Evolutionary conservation across 306 rosid genomes (phyloP), one percentile per base, ranked within the genome.

Genomic region (Gleditsia sinensis): DNA sequence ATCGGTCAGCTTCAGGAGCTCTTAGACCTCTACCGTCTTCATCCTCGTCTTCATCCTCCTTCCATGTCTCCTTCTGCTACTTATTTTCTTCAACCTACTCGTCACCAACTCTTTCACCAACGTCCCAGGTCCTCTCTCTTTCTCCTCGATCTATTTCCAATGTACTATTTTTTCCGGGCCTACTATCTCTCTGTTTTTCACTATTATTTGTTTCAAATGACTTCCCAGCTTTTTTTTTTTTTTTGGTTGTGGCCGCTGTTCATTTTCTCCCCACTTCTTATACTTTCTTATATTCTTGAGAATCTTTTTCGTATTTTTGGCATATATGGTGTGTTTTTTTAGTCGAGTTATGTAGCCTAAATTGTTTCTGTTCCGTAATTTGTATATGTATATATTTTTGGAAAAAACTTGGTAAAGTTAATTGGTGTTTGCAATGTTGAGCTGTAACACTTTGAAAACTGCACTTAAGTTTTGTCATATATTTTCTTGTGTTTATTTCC

Each of bases 1-100:
- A 88, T 93, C 89, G 89, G 83, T 90, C 93, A 90, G 83, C 90
- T 89, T 87, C 92, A 87, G 75, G 85, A 88, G 46, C 79, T 86
- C 75, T 70, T 85, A n/a, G 86, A 89, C 75, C 69, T 81, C 74
- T 77, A 74, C 34, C 83, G 75, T 10, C 53, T 50, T 16, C 76
- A 61, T 19, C 76, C 11, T 37, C 69, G 23, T 16, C 65, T 36
- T 32, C 50, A 60, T 5, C 74, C 67, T 30, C 62, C 69, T 23
- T 58, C 30, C 23, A 75, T 48, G 67, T 57, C 24, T 64, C 46
- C 53, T 72, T 20, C 76, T 42, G n/a, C n/a, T n/a, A n/a, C n/a
- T 40, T 68, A 33, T 56, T 67, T n/a, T 78, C 66, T 55, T 82
- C 50, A 37, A 78, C 75, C 36, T 53, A 72, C n/a, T n/a, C n/a